A percentile compares a stretch with the other conserved stretches of the same genome.
Evolutionary conservation across 2,329 filamentous ascomycete species (phyloP).

Genomic region (Aspergillus viridinutans): DNA sequence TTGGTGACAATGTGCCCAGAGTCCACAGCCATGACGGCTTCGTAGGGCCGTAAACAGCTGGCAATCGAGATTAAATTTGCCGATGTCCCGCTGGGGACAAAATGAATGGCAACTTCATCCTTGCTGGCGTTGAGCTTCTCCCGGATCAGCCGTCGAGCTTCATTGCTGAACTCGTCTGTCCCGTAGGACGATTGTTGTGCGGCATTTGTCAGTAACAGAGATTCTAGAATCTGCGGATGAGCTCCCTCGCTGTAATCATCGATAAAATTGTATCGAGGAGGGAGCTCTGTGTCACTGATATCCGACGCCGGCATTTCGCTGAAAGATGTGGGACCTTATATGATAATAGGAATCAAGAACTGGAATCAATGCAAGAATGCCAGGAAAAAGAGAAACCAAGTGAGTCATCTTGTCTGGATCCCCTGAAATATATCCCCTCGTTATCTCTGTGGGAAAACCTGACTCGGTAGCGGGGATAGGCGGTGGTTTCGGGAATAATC

Average conservation of each 20-base stretch:
- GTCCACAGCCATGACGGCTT: conserved; percentile 49
- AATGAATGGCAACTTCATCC: conserved; percentile 47
- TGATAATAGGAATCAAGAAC: not conserved
- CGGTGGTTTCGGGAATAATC: not conserved
- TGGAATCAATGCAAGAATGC: not conserved
- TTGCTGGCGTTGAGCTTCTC: conserved; percentile 23
- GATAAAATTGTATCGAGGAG: conserved; percentile 43
- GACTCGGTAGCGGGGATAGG: not conserved
- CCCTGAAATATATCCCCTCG: not conserved
- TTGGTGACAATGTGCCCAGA: conserved; percentile 49
- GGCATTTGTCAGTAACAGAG: conserved; percentile 43
- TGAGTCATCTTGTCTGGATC: not conserved
- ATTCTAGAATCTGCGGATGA: conserved; percentile 48
- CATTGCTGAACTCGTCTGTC: conserved; percentile 42
- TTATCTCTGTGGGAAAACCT: not conserved
- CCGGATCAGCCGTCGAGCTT: conserved; percentile 43
- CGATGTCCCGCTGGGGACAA: conserved; percentile 51
- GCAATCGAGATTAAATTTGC: conserved; percentile 52
- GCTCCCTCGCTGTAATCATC: conserved; percentile 53
- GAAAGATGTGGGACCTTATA: not conserved
- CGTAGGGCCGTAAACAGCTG: conserved; percentile 48
- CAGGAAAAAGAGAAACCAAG: not conserved
- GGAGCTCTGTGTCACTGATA: conserved; percentile 10
- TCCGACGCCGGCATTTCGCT: conserved; percentile 1
- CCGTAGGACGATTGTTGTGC: conserved; percentile 49